A percentile compares a stretch with the other conserved stretches of the same genome.
Evolutionary conservation across 2,329 filamentous ascomycete genomes (phyloP).

Genomic region (Alternaria gaisen): DNA sequence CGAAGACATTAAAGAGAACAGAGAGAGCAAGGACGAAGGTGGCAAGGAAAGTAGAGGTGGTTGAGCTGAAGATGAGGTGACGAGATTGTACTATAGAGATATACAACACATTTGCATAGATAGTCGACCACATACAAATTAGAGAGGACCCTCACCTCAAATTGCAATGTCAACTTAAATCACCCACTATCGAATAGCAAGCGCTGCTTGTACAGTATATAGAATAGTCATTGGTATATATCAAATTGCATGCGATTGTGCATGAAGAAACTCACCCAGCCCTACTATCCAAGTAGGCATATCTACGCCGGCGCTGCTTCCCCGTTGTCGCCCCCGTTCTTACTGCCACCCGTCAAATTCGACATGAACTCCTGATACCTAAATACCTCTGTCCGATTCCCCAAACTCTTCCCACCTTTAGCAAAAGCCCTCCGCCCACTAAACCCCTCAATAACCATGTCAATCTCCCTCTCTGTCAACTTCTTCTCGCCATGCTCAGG

Average conservation of each 20-base stretch:
- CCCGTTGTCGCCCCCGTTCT: constrained; percentile 35
- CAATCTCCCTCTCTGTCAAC: constrained; percentile 69
- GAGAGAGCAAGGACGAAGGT: too few species aligned
- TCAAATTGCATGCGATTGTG: not conserved
- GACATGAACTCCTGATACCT: constrained; percentile 91
- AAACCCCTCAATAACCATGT: constrained; percentile 87
- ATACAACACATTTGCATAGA: too few species aligned
- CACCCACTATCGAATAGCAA: too few species aligned
- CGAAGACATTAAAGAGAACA: too few species aligned
- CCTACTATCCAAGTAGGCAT: not conserved
- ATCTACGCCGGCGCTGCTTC: constrained; percentile 5
- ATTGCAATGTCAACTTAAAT: too few species aligned
- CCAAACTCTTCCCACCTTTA: constrained; percentile 61
- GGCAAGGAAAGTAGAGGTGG: too few species aligned
- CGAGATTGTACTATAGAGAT: too few species aligned
- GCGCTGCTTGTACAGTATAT: not conserved
- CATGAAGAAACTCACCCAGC: not conserved
- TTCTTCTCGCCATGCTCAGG: constrained; percentile 65
- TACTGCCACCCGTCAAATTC: constrained; percentile 51
- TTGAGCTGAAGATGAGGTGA: rapidly evolving
- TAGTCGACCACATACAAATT: too few species aligned
- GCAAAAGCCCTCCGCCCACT: constrained; percentile 84
- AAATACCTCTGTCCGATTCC: constrained; percentile 81
- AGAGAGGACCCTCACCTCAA: too few species aligned
- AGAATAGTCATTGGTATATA: not conserved